These are phyloP conservation scores for Zygosaccharomyces siamensis DNA, from an alignment of 805 yeast genomes.

Conservation along the genomic window DNA sequence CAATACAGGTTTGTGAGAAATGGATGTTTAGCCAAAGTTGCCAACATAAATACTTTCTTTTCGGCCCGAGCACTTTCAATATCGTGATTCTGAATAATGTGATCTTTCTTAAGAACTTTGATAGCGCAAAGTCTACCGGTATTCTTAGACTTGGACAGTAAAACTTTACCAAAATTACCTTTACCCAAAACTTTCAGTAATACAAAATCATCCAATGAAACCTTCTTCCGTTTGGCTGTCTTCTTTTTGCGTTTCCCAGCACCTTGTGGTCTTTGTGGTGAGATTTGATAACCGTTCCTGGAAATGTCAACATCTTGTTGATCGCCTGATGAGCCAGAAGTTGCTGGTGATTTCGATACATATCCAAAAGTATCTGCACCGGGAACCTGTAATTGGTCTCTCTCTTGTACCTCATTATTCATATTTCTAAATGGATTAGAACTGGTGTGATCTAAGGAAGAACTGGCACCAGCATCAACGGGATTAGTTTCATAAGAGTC, in stretches of 20 bases:
- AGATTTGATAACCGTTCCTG: conserved; percentile 12
- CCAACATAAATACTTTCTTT: conserved; percentile 79
- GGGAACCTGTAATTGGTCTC: conserved; percentile 14
- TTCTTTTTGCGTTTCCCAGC: conserved; percentile 26
- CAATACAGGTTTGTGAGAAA: conserved; percentile 86
- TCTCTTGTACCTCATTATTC: conserved; percentile 20
- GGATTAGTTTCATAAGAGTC: conserved; percentile 7
- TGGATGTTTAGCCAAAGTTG: conserved; percentile 87
- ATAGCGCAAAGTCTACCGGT: conserved; percentile 84
- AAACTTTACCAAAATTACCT: conserved; percentile 98
- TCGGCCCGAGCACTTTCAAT: conserved; percentile 93
- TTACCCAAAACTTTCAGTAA: conserved; percentile 93
- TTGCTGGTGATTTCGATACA: background rate
- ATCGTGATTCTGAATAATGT: conserved; percentile 91
- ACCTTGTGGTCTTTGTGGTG: conserved; percentile 26
- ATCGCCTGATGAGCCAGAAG: background rate
- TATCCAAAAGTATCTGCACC: background rate
- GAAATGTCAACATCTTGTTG: conserved; percentile 9
- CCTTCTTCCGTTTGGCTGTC: conserved; percentile 51
- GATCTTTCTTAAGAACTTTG: conserved; percentile 92
- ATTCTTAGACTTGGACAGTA: conserved; percentile 90
- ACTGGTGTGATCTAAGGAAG: conserved; percentile 4
- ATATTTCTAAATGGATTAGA: conserved; percentile 28
- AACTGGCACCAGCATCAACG: background rate
- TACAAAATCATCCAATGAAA: conserved; percentile 92